Evolutionary conservation across 2,329 filamentous ascomycete species (phyloP).

Genomic region (Chaetomium sp.): DNA sequence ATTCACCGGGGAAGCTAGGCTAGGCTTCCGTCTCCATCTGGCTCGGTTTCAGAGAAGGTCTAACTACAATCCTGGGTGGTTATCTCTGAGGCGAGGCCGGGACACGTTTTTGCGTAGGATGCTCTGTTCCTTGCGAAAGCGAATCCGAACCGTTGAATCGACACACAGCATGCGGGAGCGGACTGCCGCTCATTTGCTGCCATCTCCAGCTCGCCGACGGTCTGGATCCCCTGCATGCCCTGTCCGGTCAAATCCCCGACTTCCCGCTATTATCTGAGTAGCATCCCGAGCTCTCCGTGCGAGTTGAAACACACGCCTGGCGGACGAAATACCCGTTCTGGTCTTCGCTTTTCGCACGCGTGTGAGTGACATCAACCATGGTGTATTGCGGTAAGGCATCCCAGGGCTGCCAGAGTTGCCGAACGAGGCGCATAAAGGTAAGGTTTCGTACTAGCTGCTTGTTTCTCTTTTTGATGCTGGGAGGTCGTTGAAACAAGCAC

Average conservation of each 20-base stretch:
- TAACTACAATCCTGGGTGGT: neutral
- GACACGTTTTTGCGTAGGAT: neutral
- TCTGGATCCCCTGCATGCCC: slow-evolving; percentile 38
- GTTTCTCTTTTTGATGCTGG: neutral
- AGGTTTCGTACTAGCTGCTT: slow-evolving; percentile 30
- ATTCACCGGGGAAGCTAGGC: neutral
- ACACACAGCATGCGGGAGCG: neutral
- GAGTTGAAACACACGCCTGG: slow-evolving; percentile 11
- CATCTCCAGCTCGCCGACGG: slow-evolving; percentile 29
- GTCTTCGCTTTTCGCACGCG: neutral
- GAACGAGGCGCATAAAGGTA: slow-evolving; percentile 58
- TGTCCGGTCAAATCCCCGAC: slow-evolving; percentile 33
- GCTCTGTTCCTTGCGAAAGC: slow-evolving; percentile 18
- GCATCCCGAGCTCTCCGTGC: slow-evolving; percentile 15
- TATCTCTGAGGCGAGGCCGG: neutral
- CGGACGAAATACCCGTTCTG: slow-evolving; percentile 25
- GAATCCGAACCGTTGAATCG: slow-evolving; percentile 21
- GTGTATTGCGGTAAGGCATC: slow-evolving; percentile 61
- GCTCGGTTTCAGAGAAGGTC: neutral
- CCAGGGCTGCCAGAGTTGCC: slow-evolving; percentile 57
- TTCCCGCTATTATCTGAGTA: slow-evolving; percentile 3
- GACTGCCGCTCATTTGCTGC: slow-evolving; percentile 13
- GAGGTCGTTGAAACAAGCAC: neutral
- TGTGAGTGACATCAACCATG: slow-evolving; percentile 42
- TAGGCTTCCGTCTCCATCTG: slow-evolving; percentile 6